These are phyloP conservation scores for Penicillium bialowiezense DNA, from an alignment of 495 filamentous ascomycete genomes.

Conservation along the genomic window DNA sequence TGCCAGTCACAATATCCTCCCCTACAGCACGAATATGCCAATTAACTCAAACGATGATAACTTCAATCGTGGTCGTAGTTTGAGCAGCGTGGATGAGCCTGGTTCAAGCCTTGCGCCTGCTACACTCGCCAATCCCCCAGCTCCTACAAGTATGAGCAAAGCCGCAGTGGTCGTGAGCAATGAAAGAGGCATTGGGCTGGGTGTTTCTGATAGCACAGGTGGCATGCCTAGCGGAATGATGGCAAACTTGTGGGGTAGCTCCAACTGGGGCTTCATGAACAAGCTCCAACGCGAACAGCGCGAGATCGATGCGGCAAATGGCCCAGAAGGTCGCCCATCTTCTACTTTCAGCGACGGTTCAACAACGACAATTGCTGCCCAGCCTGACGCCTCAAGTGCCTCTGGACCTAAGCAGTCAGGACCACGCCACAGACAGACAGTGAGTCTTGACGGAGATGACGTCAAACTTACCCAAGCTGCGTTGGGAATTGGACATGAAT, in stretches of 20 bases:
- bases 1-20: slow-evolving; percentile 75
- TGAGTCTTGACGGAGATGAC: slow-evolving; percentile 67
- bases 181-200: slow-evolving; percentile 64
- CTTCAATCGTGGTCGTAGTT: slow-evolving; percentile 29
- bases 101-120: slow-evolving; percentile 71
- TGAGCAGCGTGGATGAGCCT: slow-evolving; percentile 39
- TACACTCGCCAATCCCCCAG: slow-evolving; percentile 81
- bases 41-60: slow-evolving; percentile 30
- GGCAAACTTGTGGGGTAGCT: slow-evolving; percentile 90
- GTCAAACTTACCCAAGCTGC: slow-evolving; percentile 43
- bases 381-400: slow-evolving; percentile 15
- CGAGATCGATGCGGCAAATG: slow-evolving; percentile 36
- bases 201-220: slow-evolving; percentile 58
- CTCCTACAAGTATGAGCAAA: slow-evolving; percentile 84
- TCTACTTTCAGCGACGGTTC: slow-evolving; percentile 31
- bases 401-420: slow-evolving; percentile 16
- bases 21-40: slow-evolving; percentile 47
- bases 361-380: slow-evolving; percentile 18
- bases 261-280: slow-evolving; percentile 77
- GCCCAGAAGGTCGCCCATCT: slow-evolving; percentile 18
- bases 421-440: slow-evolving; percentile 69
- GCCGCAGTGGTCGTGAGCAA: slow-evolving; percentile 78
- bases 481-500: slow-evolving; percentile 50
- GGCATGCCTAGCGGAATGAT: slow-evolving; percentile 78
- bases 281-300: slow-evolving; percentile 57